These are phyloP conservation scores for Tylopilus intermedius DNA, from an alignment of 768 basidiomycete genomes.

Conservation along the genomic window DNA sequence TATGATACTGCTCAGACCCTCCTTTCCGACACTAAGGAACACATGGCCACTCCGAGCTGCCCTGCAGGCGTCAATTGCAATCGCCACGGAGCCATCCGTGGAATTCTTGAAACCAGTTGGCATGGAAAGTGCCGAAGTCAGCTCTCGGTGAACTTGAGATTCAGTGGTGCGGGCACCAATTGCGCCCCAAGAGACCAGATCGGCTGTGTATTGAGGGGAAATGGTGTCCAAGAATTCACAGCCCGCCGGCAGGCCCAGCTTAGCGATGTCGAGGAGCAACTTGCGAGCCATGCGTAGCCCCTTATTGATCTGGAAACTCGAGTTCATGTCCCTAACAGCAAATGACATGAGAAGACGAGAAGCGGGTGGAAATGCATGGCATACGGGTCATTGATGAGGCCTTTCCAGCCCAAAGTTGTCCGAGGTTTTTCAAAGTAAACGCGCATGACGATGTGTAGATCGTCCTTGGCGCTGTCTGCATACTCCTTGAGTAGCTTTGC, in stretches of 20 bases:
- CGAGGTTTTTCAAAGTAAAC: conserved; percentile 98
- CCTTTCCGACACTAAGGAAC: conserved; percentile 96
- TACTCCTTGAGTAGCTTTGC: conserved; percentile 75
- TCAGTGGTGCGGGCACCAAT: conserved; percentile 93
- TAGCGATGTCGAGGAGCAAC: conserved; percentile 82
- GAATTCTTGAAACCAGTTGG: conserved; percentile 98
- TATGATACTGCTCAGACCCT: conserved; percentile 89
- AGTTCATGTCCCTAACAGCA: conserved; percentile 62
- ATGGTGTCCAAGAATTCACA: conserved; percentile 91
- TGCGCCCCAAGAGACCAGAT: conserved; percentile 91
- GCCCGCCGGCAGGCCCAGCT: conserved; percentile 89
- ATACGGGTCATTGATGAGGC: conserved; percentile 90
- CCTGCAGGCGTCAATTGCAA: conserved; percentile 93
- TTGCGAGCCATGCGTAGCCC: conserved; percentile 86
- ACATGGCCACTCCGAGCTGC: conserved; percentile 89
- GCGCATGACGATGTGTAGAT: conserved; percentile 93
- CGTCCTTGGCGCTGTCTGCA: conserved; percentile 73
- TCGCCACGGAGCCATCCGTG: conserved; percentile 87
- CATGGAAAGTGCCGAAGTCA: conserved; percentile 85
- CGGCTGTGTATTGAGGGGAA: conserved; percentile 86
- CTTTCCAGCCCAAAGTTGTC: conserved; percentile 98
- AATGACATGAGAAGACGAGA: neutral
- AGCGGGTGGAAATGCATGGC: neutral
- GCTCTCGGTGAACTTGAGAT: conserved; percentile 88
- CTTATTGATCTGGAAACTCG: conserved; percentile 92